These are phyloP conservation scores for Eutrema salsugineum DNA, from an alignment of 441 rosid species.

Conservation along the genomic window DNA sequence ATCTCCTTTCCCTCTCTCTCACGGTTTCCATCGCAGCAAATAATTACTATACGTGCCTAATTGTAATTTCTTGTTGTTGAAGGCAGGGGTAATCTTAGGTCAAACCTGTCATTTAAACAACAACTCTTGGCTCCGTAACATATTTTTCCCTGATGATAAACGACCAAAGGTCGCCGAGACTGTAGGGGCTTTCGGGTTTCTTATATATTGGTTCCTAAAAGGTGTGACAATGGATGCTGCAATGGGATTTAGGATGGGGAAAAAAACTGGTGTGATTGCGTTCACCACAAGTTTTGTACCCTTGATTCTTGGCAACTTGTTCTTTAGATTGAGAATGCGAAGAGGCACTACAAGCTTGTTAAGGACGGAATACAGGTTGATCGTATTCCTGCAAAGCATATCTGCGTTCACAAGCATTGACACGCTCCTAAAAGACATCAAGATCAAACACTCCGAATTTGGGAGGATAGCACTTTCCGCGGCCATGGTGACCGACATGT, in stretches of 20 bases:
- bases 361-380: slow-evolving; percentile 11
- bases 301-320: neutral
- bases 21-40: neutral
- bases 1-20: neutral
- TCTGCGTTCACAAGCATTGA: slow-evolving; percentile 50
- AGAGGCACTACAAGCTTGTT: neutral
- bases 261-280: slow-evolving; percentile 37
- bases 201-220: slow-evolving; percentile 32
- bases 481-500: slow-evolving; percentile 29
- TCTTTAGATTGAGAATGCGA: neutral
- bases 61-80: slow-evolving; percentile 12
- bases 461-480: slow-evolving; percentile 51
- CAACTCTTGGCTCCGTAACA: slow-evolving; percentile 7
- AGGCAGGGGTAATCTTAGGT: slow-evolving; percentile 29
- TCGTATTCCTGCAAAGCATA: slow-evolving; percentile 23
- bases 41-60: neutral
- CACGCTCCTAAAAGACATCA: slow-evolving; percentile 45
- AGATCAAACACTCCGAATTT: slow-evolving; percentile 57
- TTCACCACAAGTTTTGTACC: slow-evolving; percentile 34
- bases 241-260: slow-evolving; percentile 19
- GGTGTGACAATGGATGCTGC: slow-evolving; percentile 54
- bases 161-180: slow-evolving; percentile 25
- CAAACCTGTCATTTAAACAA: slow-evolving; percentile 16
- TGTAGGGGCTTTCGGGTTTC: slow-evolving; percentile 31
- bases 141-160: slow-evolving; percentile 20